phyloP scores from a whole-genome alignment of 1,284 basidiomycete genomes.

The Mixia osmundae region DNA sequence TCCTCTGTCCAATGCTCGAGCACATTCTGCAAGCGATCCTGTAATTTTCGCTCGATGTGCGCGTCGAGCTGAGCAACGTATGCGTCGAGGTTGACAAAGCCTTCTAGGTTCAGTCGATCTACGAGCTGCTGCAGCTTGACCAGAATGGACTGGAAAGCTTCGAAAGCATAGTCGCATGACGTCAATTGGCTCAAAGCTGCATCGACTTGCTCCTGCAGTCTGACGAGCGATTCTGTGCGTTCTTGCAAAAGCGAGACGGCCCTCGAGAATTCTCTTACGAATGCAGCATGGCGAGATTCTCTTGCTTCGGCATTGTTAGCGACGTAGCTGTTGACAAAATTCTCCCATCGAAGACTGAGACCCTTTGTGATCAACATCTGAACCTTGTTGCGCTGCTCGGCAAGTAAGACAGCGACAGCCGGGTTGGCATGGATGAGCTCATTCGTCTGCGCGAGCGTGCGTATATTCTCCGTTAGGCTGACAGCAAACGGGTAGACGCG shows the following conservation, averaged over 20 bases:
- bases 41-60: constrained; percentile 57
- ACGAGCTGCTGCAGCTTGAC: constrained; percentile 65
- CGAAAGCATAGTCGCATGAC: constrained; percentile 58
- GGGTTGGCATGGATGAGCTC: constrained; percentile 69
- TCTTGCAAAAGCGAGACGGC: constrained; percentile 64
- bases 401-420: constrained; percentile 75
- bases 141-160: constrained; percentile 56
- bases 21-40: constrained; percentile 51
- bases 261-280: constrained; percentile 83
- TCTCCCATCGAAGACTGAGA: constrained; percentile 88
- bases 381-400: constrained; percentile 69
- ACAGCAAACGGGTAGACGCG: constrained; percentile 94
- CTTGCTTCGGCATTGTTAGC: constrained; percentile 36
- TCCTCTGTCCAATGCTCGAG: constrained; percentile 70
- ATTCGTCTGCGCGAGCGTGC: constrained; percentile 85
- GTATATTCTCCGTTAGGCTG: constrained; percentile 77
- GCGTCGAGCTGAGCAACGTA: constrained; percentile 80
- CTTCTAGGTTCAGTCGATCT: constrained; percentile 81
- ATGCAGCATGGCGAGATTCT: constrained; percentile 72
- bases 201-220: constrained; percentile 64
- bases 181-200: constrained; percentile 63
- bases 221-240: constrained; percentile 80
- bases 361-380: constrained; percentile 75
- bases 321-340: constrained; percentile 81
- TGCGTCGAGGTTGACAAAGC: constrained; percentile 88